phyloP scores from a whole-genome alignment of 192 early-diverging fungal species.

The Coemansia sp. region DNA sequence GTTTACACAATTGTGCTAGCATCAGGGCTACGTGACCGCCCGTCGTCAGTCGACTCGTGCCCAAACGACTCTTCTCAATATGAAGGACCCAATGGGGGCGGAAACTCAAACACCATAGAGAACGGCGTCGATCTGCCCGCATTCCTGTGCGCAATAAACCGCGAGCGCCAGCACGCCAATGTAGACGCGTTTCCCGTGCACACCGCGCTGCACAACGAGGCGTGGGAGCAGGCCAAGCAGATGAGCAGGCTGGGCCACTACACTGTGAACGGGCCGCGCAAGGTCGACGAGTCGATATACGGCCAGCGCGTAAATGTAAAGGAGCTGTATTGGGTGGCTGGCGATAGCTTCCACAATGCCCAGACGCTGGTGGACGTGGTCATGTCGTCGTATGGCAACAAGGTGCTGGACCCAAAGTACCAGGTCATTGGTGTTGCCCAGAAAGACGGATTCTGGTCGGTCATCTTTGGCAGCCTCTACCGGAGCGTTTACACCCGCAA shows the following conservation, averaged over 20 bases:
- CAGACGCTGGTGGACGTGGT: conserved; percentile 17
- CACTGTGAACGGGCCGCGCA: conserved; percentile 28
- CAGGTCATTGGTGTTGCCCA: conserved; percentile 40
- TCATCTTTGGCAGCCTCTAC: conserved; percentile 30
- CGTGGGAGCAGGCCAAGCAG: conserved; percentile 27
- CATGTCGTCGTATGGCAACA: conserved; percentile 12
- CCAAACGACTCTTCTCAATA: conserved; percentile 2
- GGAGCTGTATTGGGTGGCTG: conserved; percentile 37
- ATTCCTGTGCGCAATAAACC: conserved; percentile 34
- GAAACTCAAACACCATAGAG: not conserved
- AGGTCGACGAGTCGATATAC: conserved; percentile 34
- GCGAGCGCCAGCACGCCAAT: conserved; percentile 3
- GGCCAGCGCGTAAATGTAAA: conserved; percentile 15
- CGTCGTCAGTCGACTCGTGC: conserved; percentile 9
- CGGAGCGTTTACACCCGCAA: not conserved
- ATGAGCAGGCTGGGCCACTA: conserved; percentile 35
- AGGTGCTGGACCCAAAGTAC: conserved; percentile 19
- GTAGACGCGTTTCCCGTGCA: conserved; percentile 24
- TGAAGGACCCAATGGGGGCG: conserved; percentile 1
- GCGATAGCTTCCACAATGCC: conserved; percentile 21
- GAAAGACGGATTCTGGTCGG: conserved; percentile 44
- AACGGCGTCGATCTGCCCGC: conserved; percentile 36
- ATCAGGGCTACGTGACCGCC: conserved; percentile 10
- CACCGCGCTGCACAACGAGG: conserved; percentile 21
- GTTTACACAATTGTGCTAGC: conserved; percentile 40